Percentiles rank a stretch among this genome's conserved stretches.
Conservation (phyloP, 768 basidiomycete species). For the Pleurotus sapidus region DNA sequence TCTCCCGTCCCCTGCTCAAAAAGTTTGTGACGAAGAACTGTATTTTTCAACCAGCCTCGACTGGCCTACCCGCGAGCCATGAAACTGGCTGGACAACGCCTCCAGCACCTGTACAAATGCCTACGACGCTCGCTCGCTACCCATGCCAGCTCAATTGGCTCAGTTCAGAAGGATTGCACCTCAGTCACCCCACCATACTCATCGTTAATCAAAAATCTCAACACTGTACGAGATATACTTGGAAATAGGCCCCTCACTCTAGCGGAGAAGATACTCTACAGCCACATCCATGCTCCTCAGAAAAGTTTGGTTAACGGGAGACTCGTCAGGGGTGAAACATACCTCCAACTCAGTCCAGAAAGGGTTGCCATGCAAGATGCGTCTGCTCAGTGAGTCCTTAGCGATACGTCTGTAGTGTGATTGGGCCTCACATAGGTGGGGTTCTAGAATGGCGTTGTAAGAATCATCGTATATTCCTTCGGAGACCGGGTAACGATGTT, state of each 20-base stretch:
- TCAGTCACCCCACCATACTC: slow-evolving; percentile 87
- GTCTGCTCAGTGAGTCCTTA: slow-evolving; percentile 71
- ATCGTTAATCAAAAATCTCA: slow-evolving; percentile 65
- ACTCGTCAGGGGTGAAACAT: slow-evolving; percentile 79
- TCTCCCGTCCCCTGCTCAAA: neutral
- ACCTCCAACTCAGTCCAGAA: slow-evolving; percentile 88
- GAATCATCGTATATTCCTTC: slow-evolving; percentile 15
- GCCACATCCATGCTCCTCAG: slow-evolving; percentile 82
- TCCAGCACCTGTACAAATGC: neutral
- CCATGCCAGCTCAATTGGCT: slow-evolving; percentile 24
- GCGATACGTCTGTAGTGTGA: neutral
- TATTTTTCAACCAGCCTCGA: neutral
- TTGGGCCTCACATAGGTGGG: slow-evolving; percentile 10
- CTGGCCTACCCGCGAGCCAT: neutral
- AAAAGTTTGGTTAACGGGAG: slow-evolving; percentile 62
- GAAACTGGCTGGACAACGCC: neutral
- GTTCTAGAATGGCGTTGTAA: slow-evolving; percentile 77
- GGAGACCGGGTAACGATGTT: neutral
- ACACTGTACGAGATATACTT: slow-evolving; percentile 64
- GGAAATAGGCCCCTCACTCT: slow-evolving; percentile 76
- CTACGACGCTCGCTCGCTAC: slow-evolving; percentile 15
- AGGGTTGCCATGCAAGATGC: slow-evolving; percentile 98
- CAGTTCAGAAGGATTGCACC: slow-evolving; percentile 37
- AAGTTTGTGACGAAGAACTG: too few species aligned
- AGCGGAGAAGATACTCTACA: slow-evolving; percentile 98